Evolutionary conservation across 176 grass and related monocot species (phyloP).

Genomic region (Coix lacrymajobi): DNA sequence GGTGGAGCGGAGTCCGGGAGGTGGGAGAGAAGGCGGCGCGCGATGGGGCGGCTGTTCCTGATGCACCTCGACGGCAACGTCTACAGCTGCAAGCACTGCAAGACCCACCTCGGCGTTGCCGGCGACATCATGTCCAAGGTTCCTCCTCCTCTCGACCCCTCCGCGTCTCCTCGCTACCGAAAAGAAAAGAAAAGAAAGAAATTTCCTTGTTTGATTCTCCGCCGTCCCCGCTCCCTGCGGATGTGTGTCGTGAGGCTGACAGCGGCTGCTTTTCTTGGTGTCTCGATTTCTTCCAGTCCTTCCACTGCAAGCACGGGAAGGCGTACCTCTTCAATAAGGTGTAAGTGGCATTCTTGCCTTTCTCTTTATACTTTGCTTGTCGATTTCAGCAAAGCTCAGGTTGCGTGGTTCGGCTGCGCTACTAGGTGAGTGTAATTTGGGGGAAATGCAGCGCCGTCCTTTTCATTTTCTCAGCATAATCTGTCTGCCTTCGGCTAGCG

Average conservation of each 20-base stretch:
- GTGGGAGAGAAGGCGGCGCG: neutral
- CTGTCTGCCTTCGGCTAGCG: neutral
- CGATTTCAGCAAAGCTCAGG: neutral
- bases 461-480: neutral
- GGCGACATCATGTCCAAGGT: conserved; percentile 85
- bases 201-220: neutral
- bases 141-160: neutral
- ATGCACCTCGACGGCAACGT: conserved; percentile 63
- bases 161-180: neutral
- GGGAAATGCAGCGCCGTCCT: neutral
- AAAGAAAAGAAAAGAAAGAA: neutral
- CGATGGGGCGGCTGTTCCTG: conserved; percentile 79
- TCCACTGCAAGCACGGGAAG: conserved; percentile 88
- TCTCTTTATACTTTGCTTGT: neutral
- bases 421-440: neutral
- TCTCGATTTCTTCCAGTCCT: conserved; percentile 46
- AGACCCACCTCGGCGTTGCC: conserved; percentile 53
- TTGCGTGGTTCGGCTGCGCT: neutral
- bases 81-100: conserved; percentile 93
- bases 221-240: neutral
- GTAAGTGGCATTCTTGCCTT: conserved; percentile 50
- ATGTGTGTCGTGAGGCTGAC: neutral
- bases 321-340: conserved; percentile 92
- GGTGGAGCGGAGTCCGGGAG: neutral
- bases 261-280: neutral